Percentiles rank a stretch among this genome's conserved stretches.
These are phyloP conservation scores for Epichloe festucae DNA, from an alignment of 2,329 filamentous ascomycete species.

Conservation along the genomic window DNA sequence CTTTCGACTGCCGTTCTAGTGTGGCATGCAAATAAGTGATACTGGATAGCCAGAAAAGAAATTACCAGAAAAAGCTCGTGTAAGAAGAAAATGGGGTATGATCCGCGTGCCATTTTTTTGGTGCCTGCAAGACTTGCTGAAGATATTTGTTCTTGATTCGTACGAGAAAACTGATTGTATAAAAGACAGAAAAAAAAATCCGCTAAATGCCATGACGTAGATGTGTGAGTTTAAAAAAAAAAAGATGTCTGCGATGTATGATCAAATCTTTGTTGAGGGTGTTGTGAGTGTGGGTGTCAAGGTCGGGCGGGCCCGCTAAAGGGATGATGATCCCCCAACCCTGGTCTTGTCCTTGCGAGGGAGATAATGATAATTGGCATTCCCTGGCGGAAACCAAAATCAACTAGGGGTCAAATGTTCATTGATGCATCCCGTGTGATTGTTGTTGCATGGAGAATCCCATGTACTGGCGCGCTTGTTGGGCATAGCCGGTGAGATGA, in stretches of 20 bases:
- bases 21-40: slow-evolving; percentile 14
- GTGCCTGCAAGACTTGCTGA: slow-evolving; percentile 24
- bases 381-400: background rate
- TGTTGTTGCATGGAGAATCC: slow-evolving; percentile 28
- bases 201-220: slow-evolving; percentile 35
- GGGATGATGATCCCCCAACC: background rate
- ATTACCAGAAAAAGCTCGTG: slow-evolving; percentile 11
- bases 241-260: background rate
- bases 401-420: slow-evolving; percentile 20
- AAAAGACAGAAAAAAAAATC: slow-evolving; percentile 17
- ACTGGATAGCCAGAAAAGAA: slow-evolving; percentile 8
- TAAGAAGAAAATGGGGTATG: slow-evolving; percentile 20
- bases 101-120: slow-evolving; percentile 26
- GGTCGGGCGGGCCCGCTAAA: slow-evolving; percentile 5
- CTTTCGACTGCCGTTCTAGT: slow-evolving; percentile 8
- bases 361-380: background rate
- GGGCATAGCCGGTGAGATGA: slow-evolving; percentile 19
- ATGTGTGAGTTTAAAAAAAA: slow-evolving; percentile 10
- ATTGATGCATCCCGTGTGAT: slow-evolving; percentile 23
- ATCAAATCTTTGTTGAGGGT: background rate
- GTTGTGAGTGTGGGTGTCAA: background rate
- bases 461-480: slow-evolving; percentile 22
- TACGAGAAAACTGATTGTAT: slow-evolving; percentile 9
- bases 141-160: slow-evolving; percentile 14
- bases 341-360: background rate